Evolutionary conservation across 2,329 filamentous ascomycete species (phyloP).

Genomic region (Thelonectria olida): DNA sequence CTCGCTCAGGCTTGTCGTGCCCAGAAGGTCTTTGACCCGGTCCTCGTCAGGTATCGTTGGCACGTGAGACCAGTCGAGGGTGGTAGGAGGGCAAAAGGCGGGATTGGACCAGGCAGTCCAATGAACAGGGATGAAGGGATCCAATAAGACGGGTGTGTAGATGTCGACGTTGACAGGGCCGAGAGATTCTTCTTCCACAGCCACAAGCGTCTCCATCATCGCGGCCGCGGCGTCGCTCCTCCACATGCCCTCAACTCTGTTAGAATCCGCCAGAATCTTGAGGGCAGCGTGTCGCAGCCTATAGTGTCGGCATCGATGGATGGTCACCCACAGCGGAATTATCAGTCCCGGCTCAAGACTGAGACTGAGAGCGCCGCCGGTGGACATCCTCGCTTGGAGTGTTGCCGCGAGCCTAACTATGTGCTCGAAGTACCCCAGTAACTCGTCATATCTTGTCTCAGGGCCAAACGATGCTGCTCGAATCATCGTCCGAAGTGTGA

Average conservation of each 20-base stretch:
- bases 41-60: not conserved
- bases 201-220: constrained; percentile 27
- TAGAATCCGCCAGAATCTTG: constrained; percentile 26
- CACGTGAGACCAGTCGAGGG: not conserved
- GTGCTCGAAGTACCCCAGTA: constrained; percentile 8
- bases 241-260: constrained; percentile 42
- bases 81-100: not conserved
- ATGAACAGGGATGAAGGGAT: too few relatives aligned
- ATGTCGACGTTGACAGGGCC: not conserved
- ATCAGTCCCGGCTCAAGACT: too few relatives aligned
- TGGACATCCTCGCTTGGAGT: too few relatives aligned
- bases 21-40: constrained; percentile 4
- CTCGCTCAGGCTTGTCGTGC: too few relatives aligned
- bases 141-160: not conserved
- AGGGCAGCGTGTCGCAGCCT: constrained; percentile 33
- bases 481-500: not conserved
- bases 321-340: constrained; percentile 10
- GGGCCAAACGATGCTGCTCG: not conserved
- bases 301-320: constrained; percentile 38
- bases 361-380: too few relatives aligned
- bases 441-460: not conserved
- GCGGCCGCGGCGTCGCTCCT: constrained; percentile 32
- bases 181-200: constrained; percentile 24
- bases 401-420: too few relatives aligned
- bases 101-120: too few relatives aligned